A percentile compares a stretch with the other conserved stretches of the same genome.
These are phyloP conservation scores for Aspergillus asperescens DNA, from an alignment of 495 filamentous ascomycete genomes.

Conservation along the genomic window DNA sequence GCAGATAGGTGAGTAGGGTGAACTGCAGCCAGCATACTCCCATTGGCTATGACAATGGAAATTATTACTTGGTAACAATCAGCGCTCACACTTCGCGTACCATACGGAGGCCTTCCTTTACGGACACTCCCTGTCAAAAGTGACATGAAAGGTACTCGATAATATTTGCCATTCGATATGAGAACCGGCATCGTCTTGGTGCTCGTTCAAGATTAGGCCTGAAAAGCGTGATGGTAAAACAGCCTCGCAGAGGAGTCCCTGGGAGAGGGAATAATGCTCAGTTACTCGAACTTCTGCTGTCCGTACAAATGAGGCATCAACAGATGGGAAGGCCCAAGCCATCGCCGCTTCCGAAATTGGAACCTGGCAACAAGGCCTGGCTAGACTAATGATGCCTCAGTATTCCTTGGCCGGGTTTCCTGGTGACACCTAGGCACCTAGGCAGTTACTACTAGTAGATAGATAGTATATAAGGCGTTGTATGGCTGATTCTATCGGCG, in stretches of 20 bases:
- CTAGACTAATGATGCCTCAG: no score
- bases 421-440: no score
- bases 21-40: background rate
- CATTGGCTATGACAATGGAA: background rate
- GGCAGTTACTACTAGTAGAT: no score
- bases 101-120: background rate
- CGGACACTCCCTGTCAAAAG: slow-evolving; percentile 5
- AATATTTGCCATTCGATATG: slow-evolving; percentile 9
- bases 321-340: background rate
- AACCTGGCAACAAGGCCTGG: no score
- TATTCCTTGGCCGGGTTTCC: no score
- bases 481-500: no score
- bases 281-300: no score
- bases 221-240: background rate
- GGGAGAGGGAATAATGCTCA: no score
- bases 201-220: no score
- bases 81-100: background rate
- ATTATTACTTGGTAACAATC: background rate
- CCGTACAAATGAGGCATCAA: no score
- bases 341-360: background rate
- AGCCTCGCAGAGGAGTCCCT: no score
- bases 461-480: no score
- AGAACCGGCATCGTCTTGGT: slow-evolving; percentile 14
- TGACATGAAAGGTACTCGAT: slow-evolving; percentile 13
- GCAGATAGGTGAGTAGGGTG: background rate